phyloP scores from a whole-genome alignment of 2,329 filamentous ascomycete genomes.

The Trichoderma asperellum region DNA sequence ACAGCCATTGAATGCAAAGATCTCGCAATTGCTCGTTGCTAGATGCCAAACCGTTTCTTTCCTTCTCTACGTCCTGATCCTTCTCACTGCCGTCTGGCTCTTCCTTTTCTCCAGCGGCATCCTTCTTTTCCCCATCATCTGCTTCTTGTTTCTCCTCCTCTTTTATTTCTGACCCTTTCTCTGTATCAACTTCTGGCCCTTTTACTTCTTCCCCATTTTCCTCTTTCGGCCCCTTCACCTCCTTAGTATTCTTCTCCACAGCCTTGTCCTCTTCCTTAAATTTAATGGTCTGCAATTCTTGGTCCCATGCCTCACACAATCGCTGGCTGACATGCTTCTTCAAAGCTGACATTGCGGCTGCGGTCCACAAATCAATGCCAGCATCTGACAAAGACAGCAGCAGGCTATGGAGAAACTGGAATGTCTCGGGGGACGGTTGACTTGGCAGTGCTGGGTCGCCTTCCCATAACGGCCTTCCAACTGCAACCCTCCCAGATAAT shows the following conservation, averaged over 20 bases:
- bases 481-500: slow-evolving; percentile 53
- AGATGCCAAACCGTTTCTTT: not conserved
- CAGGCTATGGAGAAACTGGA: slow-evolving; percentile 70
- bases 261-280: slow-evolving; percentile 25
- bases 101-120: slow-evolving; percentile 27
- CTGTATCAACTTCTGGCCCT: slow-evolving; percentile 20
- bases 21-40: slow-evolving; percentile 46
- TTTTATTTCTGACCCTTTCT: slow-evolving; percentile 28
- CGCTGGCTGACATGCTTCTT: slow-evolving; percentile 60
- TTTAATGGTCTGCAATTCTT: slow-evolving; percentile 44
- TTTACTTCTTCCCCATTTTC: slow-evolving; percentile 29
- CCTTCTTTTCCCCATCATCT: slow-evolving; percentile 26
- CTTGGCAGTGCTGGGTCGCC: slow-evolving; percentile 73
- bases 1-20: slow-evolving; percentile 62
- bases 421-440: slow-evolving; percentile 75
- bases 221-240: slow-evolving; percentile 11
- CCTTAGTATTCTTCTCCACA: slow-evolving; percentile 29
- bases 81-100: slow-evolving; percentile 23
- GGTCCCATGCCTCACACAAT: slow-evolving; percentile 55
- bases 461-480: slow-evolving; percentile 77
- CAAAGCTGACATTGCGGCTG: slow-evolving; percentile 63
- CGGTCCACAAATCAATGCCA: slow-evolving; percentile 82
- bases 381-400: slow-evolving; percentile 68
- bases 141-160: slow-evolving; percentile 28
- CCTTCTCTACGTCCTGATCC: slow-evolving; percentile 7